These are phyloP conservation scores for Immersiella caudata DNA, from an alignment of 495 filamentous ascomycete genomes.

Conservation along the genomic window DNA sequence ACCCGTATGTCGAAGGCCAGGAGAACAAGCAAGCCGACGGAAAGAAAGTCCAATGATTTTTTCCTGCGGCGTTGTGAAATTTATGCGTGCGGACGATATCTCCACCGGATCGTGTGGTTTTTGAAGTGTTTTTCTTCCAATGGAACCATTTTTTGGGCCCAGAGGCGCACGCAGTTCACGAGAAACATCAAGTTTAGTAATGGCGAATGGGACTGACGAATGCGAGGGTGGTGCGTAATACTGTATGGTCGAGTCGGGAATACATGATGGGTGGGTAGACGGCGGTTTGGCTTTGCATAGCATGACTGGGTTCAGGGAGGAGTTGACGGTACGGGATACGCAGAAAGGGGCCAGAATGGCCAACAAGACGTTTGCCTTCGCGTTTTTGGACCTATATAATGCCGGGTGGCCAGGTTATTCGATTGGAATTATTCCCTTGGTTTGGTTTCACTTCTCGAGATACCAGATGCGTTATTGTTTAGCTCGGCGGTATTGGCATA, in stretches of 20 bases:
- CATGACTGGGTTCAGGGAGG: not conserved
- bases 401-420: not conserved
- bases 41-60: constrained; percentile 38
- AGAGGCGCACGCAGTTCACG: not conserved
- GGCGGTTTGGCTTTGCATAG: not conserved
- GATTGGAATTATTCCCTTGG: not conserved
- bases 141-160: not conserved
- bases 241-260: not conserved
- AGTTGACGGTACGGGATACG: not conserved
- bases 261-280: not conserved
- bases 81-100: too few relatives aligned
- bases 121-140: not conserved
- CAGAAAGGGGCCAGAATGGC: not conserved
- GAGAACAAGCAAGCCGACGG: constrained; percentile 32
- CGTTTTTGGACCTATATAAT: not conserved
- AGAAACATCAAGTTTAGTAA: not conserved
- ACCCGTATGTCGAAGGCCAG: constrained; percentile 55
- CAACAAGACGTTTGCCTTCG: not conserved
- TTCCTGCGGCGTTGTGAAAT: not conserved
- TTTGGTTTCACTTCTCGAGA: not conserved
- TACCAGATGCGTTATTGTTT: not conserved
- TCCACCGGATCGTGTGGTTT: not conserved
- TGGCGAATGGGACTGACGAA: not conserved
- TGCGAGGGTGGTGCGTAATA: not conserved
- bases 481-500: not conserved